Evolutionary conservation across 352 stramenopile species (phyloP).

Genomic region (Pseudoperonospora humuli): DNA sequence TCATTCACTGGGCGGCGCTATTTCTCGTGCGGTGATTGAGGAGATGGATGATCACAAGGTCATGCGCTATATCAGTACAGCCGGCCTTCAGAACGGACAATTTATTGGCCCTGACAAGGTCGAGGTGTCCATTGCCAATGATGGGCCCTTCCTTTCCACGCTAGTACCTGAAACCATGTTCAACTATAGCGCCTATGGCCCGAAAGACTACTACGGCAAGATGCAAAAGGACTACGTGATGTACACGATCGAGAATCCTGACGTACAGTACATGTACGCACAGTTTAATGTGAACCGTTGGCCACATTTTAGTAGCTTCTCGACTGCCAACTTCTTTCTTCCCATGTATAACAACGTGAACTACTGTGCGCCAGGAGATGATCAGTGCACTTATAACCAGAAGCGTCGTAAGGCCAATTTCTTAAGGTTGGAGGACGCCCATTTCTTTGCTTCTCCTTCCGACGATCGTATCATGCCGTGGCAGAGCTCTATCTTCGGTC

Average conservation of each 20-base stretch:
- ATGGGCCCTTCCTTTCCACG: slow-evolving; percentile 30
- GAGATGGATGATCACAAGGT: slow-evolving; percentile 55
- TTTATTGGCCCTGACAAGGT: slow-evolving; percentile 48
- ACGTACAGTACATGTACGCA: neutral
- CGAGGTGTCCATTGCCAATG: slow-evolving; percentile 24
- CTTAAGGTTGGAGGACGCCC: slow-evolving; percentile 27
- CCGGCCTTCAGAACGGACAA: slow-evolving; percentile 42
- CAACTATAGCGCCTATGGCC: neutral
- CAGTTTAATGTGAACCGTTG: neutral
- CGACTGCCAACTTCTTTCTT: slow-evolving; percentile 15
- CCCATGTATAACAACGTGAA: slow-evolving; percentile 37
- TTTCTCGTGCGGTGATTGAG: slow-evolving; percentile 43
- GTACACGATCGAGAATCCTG: neutral
- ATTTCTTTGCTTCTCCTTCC: slow-evolving; percentile 46
- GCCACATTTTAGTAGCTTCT: neutral
- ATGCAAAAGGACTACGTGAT: neutral
- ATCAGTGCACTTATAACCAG: slow-evolving; percentile 16
- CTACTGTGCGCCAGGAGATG: slow-evolving; percentile 10
- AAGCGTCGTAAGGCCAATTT: slow-evolving; percentile 39
- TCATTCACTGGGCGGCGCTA: slow-evolving; percentile 39
- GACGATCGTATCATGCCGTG: slow-evolving; percentile 38
- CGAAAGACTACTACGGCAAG: neutral
- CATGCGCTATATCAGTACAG: slow-evolving; percentile 40
- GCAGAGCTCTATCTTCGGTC: slow-evolving; percentile 35
- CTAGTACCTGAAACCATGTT: neutral